Base-by-base conservation (phyloP, 495 filamentous ascomycete genomes). In the Evernia prunastri region DNA sequence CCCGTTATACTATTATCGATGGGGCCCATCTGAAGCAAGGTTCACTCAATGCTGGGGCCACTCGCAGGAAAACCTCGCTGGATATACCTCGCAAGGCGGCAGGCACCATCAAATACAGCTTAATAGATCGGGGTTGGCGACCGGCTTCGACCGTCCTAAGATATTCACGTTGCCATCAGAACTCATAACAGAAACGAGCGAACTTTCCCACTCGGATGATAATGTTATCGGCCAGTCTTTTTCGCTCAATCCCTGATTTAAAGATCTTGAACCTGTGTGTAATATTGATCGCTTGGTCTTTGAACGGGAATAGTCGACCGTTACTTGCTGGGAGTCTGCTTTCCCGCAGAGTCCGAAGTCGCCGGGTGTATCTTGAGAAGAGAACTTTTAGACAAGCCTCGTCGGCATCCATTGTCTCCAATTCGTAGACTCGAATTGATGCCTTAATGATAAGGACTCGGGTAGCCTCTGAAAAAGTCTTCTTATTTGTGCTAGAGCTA, bases 391-490 rank as follows among this genome's bases (percentile, higher is more conserved):
- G 23, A 31, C 40, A 58, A 39, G 37, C 23, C 31, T 59, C 56
- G 33, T 36, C 42, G 11, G 12, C 11, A 11, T 31, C 54, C 36
- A 64, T n/a, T 18, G 29, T 27, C 25, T 39, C 27, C 1, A 29
- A 20, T 25, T 25, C 15, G 4, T 25, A 27, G 10, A 45, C n/a
- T 15, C 39, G 29, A 3, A 67, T 25, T 7, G 53, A 47, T 31
- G 37, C 20, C 18, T 59, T 39, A 11, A 75, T 66, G 10, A 75
- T 72, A 10, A 75, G 63, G n/a, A 75, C 73, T 29, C 71, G 69
- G 40, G 62, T 42, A 3, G 73, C 69, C 6, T 66, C 40, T 15
- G 56, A 33, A 51, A 73, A 75, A 35, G 71, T 67, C 17, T 59
- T 36, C 15, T 62, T 59, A 75, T 75, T 33, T 68, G 60, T 17